Evolutionary conservation across 768 basidiomycete genomes (phyloP), one percentile per base, ranked within the genome.

Genomic region (Sporobolomyces roseus): DNA sequence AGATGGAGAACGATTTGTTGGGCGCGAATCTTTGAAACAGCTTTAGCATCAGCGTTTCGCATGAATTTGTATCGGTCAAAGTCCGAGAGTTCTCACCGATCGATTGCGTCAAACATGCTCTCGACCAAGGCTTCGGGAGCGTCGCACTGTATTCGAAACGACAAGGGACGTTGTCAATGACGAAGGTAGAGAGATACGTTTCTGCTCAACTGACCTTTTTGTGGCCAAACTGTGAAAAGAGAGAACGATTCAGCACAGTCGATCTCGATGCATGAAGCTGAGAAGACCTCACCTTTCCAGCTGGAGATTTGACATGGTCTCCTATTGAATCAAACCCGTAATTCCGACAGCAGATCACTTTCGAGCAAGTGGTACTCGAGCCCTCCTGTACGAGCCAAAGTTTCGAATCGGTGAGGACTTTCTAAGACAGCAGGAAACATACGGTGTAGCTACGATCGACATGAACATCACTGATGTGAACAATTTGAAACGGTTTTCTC

Each of bases 391-490:
- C 48, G 17, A 41, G 9, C 10, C 8, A 41, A n/a, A 30, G 33
- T 23, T n/a, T n/a, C n/a, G n/a, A n/a, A n/a, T n/a, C n/a, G n/a
- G n/a, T n/a, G n/a, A n/a, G n/a, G n/a, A n/a, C n/a, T n/a, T n/a
- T n/a, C n/a, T n/a, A n/a, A n/a, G n/a, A n/a, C n/a, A n/a, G n/a
- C n/a, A n/a, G 36, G n/a, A 36, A 21, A 59, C 82, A 61, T 69
- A 85, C 85, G 27, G 79, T 77, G 72, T 86, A 86, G 10, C 80
- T 72, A 35, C 84, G 79, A 72, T 86, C 86, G 41, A 87, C 83
- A 71, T 87, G 86, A 7, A 83, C 83, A 74, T 86, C 86, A 72
- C 84, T 85, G 75, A 87, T 82, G 74, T 87, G 86, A 0, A 82
- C 82, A 10, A 86, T 83, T 69, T 84, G 81, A 74, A 86, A 82